Percentiles rank a stretch among this genome's conserved stretches.
Evolutionary conservation across 768 basidiomycete genomes (phyloP).

Genomic region (Boletus sp.): DNA sequence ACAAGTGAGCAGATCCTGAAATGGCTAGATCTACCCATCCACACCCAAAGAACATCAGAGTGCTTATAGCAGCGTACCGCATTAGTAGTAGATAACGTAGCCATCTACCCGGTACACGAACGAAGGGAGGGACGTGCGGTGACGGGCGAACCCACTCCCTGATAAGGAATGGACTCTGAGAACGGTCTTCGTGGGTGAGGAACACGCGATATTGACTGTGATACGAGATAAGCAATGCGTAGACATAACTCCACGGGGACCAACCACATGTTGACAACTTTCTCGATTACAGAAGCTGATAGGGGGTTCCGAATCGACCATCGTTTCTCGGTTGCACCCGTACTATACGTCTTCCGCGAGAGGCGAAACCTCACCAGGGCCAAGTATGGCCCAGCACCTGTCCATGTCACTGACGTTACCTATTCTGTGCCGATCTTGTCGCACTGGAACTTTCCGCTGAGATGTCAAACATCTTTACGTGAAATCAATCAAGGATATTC

Average conservation of each 20-base stretch:
- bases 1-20: not conserved
- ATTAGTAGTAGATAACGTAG: not conserved
- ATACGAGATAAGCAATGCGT: not conserved
- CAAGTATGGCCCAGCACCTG: not conserved
- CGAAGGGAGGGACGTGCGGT: not conserved
- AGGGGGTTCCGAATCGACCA: not conserved
- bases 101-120: not conserved
- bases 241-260: not conserved
- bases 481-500: not conserved
- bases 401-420: not conserved
- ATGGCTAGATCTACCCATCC: not conserved
- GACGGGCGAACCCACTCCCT: too few relatives aligned
- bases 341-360: not conserved
- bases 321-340: not conserved
- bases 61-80: not conserved
- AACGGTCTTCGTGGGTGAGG: too few relatives aligned
- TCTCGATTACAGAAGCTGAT: too few relatives aligned
- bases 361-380: not conserved
- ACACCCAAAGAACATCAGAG: not conserved
- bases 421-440: not conserved
- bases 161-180: too few relatives aligned
- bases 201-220: too few relatives aligned
- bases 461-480: not conserved
- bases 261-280: too few relatives aligned
- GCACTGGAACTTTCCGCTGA: slow-evolving; percentile 1